Conservation (phyloP, 2,329 filamentous ascomycete genomes). For the Neofusicoccum cordaticola region DNA sequence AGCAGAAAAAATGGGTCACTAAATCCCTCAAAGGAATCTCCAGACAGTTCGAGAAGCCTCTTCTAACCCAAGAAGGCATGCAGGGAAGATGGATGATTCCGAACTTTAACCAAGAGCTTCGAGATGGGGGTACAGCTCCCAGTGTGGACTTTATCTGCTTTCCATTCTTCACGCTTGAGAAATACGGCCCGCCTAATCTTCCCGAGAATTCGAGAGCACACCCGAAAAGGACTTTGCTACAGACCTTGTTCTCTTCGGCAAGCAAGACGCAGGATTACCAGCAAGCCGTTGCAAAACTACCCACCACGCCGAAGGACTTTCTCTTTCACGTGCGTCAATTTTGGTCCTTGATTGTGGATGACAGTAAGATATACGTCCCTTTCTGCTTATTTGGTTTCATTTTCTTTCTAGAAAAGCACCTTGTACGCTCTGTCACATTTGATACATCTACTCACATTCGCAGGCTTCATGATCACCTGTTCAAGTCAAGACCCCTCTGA, state of each 20-base stretch:
- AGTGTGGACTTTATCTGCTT: neutral
- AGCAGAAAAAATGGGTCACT: neutral
- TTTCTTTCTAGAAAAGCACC: neutral
- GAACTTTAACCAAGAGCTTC: conserved; percentile 4
- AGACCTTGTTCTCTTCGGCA: conserved; percentile 3
- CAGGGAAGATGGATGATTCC: conserved; percentile 6
- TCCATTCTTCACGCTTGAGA: neutral
- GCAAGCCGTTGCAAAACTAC: neutral
- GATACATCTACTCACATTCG: neutral
- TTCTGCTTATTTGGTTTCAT: no score
- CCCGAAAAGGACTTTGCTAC: neutral
- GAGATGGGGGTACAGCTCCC: neutral
- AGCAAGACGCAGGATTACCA: neutral
- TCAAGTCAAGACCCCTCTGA: neutral
- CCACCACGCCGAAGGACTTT: neutral
- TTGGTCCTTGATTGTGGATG: conserved; percentile 5
- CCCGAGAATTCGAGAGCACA: conserved; percentile 1
- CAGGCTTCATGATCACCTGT: conserved; percentile 3
- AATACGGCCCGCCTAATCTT: neutral
- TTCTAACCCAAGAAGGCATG: neutral
- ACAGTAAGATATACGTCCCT: neutral
- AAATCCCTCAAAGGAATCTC: neutral
- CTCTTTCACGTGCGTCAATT: neutral
- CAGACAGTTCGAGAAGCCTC: conserved; percentile 5
- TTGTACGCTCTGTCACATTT: neutral